Evolutionary conservation across 805 yeast species (phyloP).

Genomic region (Wickerhamiella domercqiae): DNA sequence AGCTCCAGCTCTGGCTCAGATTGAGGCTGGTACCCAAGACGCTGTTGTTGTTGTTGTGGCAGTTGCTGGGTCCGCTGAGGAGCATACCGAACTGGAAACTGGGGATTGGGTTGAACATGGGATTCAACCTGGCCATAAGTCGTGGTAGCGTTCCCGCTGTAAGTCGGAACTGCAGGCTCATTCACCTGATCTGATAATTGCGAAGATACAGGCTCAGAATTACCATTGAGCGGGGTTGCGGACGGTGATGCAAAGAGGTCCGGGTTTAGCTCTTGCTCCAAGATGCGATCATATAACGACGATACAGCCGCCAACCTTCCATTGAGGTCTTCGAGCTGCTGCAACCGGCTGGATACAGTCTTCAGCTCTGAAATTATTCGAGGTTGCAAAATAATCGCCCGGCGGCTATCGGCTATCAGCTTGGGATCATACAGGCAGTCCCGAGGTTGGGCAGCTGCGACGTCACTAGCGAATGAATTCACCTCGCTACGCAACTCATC

Average conservation of each 20-base stretch:
- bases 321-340: conserved; percentile 16
- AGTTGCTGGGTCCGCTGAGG: no score
- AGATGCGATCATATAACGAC: conserved; percentile 15
- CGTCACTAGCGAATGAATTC: conserved; percentile 4
- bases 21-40: conserved; percentile 4
- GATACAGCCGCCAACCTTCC: conserved; percentile 16
- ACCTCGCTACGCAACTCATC: conserved; percentile 8
- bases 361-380: conserved; percentile 14
- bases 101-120: no score
- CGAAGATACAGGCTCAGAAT: no score
- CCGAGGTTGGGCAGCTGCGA: conserved; percentile 13
- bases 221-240: no score
- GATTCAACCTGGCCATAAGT: no score
- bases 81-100: no score
- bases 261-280: conserved; percentile 17
- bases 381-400: conserved; percentile 15
- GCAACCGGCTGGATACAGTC: conserved; percentile 13
- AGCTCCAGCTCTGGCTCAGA: conserved; percentile 4
- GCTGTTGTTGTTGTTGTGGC: no score
- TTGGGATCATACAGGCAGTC: conserved; percentile 14
- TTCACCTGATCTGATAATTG: no score
- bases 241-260: conserved; percentile 3
- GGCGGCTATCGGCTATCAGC: conserved; percentile 11
- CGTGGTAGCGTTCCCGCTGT: no score
- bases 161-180: background rate